Base-by-base conservation (phyloP, 768 basidiomycete genomes). In the Suillus hirtellus region DNA sequence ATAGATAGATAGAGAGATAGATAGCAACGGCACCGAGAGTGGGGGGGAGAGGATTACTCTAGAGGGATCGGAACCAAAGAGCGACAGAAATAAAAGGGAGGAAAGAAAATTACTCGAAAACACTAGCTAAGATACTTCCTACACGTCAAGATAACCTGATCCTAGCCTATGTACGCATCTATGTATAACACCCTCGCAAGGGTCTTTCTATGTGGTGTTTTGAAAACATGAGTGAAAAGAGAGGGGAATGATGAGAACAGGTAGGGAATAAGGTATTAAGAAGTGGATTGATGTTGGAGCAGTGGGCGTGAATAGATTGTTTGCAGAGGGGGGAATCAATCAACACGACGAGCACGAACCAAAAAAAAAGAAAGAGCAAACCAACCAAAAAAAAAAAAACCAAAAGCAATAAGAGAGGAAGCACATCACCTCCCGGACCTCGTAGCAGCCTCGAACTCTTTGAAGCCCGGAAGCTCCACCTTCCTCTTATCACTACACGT, bases 381-480 rank as follows among this genome's bases (percentile, higher is more conserved):
- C 49, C 10, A 54, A 61, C 42, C n/a, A 12, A 31, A 21, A 58
- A 31, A 2, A n/a, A n/a, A n/a, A 21, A 37, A 35, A 14, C 12
- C 21, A 12, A 58, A 40, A 37, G n/a, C n/a, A n/a, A 46, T 0
- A 21, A 21, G 4, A 11, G 15, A 60, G n/a, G 15, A 35, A 11
- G 14, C 1, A 60, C 31, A 54, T 74, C 59, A 75, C 52, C 70
- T 68, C 40, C 59, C 9, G 42, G 54, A 42, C 7, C 70, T 67
- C 43, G 72, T 65, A 50, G 85, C 86, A 61, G 86, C 86, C 69
- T 86, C 86, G 64, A 89, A 85, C 76, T 84, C 80, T 67, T 82
- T 84, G 72, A 89, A 89, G 14, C 84, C 81, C 2, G 87, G 87
- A 64, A 89, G 72, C 73, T 84, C 87, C 21, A 88, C 78, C 66